phyloP scores from a whole-genome alignment of 139 green algal species.

The Chlorella sorokiniana region DNA sequence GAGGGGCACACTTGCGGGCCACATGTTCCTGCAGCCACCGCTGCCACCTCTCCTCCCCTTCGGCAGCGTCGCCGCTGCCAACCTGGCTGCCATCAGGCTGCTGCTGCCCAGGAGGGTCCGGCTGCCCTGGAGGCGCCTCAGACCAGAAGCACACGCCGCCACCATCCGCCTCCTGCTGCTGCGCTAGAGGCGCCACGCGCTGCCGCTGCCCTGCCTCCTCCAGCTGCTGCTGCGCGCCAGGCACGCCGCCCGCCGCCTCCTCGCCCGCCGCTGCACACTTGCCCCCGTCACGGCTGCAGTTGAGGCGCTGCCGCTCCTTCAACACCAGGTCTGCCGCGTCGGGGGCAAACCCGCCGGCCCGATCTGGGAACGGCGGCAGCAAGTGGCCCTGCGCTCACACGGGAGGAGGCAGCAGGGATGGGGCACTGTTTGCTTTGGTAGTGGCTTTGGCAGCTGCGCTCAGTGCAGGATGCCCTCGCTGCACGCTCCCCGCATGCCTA shows the following conservation, averaged over 20 bases:
- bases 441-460: too few species aligned
- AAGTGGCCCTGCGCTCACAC: conserved; percentile 15
- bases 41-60: conserved; percentile 8
- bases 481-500: too few species aligned
- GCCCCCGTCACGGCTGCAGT: background rate
- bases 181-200: background rate
- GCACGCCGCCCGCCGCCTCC: background rate
- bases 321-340: background rate
- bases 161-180: conserved; percentile 13
- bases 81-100: background rate
- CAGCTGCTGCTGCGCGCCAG: background rate
- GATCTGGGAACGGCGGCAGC: conserved; percentile 16
- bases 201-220: conserved; percentile 7
- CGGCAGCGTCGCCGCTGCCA: background rate
- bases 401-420: too few species aligned
- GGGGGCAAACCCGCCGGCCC: background rate
- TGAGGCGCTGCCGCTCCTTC: background rate
- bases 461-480: too few species aligned
- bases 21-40: conserved; percentile 7
- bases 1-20: conserved; percentile 15
- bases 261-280: background rate
- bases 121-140: too few species aligned
- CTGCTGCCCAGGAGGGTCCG: conserved; percentile 8
- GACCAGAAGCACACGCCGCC: too few species aligned
- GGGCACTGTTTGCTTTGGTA: too few species aligned